Percentiles rank a stretch among this genome's conserved stretches.
Conservation (phyloP, 768 basidiomycete genomes). For the Boletus vinaceobasis region DNA sequence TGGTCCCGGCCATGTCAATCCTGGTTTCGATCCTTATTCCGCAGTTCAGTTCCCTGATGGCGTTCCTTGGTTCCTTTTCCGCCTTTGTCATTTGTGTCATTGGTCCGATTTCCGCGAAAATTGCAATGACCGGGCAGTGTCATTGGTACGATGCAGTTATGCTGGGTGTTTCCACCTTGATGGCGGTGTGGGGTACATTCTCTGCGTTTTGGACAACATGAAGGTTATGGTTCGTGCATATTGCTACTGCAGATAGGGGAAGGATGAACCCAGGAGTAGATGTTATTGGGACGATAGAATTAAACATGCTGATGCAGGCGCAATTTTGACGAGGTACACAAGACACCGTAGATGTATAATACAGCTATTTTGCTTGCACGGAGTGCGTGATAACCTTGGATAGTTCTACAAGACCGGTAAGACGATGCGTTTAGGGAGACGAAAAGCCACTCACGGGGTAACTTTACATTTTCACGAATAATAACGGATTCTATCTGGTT, state of each 20-base stretch:
- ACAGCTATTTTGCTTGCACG: constrained; percentile 45
- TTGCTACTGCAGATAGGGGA: neutral
- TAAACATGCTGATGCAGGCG: neutral
- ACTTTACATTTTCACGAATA: constrained; percentile 77
- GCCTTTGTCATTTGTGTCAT: constrained; percentile 75
- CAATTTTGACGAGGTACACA: constrained; percentile 7
- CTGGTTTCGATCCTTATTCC: constrained; percentile 72
- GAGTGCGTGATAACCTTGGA: constrained; percentile 75
- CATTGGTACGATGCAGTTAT: constrained; percentile 51
- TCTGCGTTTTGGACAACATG: constrained; percentile 52
- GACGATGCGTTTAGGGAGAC: neutral
- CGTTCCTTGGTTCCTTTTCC: constrained; percentile 87
- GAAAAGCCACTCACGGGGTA: constrained; percentile 60
- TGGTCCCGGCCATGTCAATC: constrained; percentile 58
- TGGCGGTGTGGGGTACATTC: constrained; percentile 77
- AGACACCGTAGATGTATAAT: constrained; percentile 1
- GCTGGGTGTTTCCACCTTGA: constrained; percentile 48
- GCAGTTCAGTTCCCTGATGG: constrained; percentile 80
- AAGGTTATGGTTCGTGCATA: constrained; percentile 3
- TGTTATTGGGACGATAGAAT: neutral
- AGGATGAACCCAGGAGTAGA: neutral
- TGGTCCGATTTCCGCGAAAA: constrained; percentile 71
- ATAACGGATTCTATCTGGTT: constrained; percentile 85
- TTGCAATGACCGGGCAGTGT: constrained; percentile 51
- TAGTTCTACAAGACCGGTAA: constrained; percentile 48